Evolutionary conservation across 306 rosid species (phyloP).

Genomic region (barrel medic (Medicago truncatula)): DNA sequence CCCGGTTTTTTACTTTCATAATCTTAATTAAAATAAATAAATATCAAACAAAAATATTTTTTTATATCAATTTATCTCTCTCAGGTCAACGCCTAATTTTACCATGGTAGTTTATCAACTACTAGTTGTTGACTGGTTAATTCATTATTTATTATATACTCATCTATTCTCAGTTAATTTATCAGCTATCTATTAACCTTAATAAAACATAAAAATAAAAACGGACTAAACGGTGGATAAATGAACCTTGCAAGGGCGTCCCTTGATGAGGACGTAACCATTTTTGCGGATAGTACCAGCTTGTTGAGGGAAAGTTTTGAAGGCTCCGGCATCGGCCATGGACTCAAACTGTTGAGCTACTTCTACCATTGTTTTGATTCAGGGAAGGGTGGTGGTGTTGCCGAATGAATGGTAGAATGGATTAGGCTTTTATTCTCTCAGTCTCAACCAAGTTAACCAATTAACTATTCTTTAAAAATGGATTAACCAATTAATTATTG

Average conservation of each 20-base stretch:
- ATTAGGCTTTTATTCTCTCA: neutral
- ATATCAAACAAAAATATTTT: too few species aligned
- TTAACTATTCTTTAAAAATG: neutral
- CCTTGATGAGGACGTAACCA: slow-evolving; percentile 70
- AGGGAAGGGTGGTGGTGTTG: neutral
- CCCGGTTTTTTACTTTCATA: too few species aligned
- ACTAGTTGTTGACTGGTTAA: too few species aligned
- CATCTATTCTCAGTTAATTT: too few species aligned
- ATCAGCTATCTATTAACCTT: too few species aligned
- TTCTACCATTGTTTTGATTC: slow-evolving; percentile 53
- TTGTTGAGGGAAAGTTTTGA: slow-evolving; percentile 73
- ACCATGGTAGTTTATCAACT: too few species aligned
- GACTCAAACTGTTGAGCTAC: slow-evolving; percentile 79
- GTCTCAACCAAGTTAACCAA: neutral
- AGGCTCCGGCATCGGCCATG: slow-evolving; percentile 73
- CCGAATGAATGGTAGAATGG: neutral
- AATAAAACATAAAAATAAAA: too few species aligned
- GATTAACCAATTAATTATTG: neutral
- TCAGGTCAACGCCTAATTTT: neutral
- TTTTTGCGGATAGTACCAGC: slow-evolving; percentile 81
- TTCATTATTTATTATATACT: too few species aligned
- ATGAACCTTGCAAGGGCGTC: slow-evolving; percentile 62
- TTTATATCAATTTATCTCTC: too few species aligned
- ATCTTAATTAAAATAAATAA: too few species aligned
- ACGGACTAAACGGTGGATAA: too few species aligned